Percentiles rank a stretch among this genome's conserved stretches.
Conservation (phyloP, 345 rosid genomes). For the Syzygium grande region DNA sequence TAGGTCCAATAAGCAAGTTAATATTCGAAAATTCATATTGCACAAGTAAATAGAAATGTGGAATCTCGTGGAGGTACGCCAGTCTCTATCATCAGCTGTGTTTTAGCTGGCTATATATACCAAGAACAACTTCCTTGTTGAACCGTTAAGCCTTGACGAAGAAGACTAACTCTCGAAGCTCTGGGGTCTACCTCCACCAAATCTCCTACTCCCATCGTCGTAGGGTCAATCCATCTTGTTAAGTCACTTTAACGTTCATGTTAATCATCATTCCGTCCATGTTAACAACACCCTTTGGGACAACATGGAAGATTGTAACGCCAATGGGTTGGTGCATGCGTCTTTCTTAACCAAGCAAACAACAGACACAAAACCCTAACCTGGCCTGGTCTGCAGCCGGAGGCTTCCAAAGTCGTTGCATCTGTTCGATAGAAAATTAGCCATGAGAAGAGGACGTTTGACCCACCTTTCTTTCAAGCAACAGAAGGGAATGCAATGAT, state of each 20-base stretch:
- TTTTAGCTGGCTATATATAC: background rate
- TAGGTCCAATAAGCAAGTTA: background rate
- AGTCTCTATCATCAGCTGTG: background rate
- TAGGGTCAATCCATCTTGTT: background rate
- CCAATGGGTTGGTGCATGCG: background rate
- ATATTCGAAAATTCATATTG: background rate
- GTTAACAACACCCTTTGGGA: background rate
- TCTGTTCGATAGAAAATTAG: background rate
- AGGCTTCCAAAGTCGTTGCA: background rate
- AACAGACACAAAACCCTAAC: background rate
- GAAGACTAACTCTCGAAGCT: background rate
- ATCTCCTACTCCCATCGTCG: background rate
- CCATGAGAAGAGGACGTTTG: constrained; percentile 12
- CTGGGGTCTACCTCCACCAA: background rate
- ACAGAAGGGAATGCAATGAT: background rate
- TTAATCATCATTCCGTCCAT: background rate
- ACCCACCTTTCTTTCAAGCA: constrained; percentile 13
- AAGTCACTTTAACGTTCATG: constrained; percentile 8
- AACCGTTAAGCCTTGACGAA: constrained; percentile 2
- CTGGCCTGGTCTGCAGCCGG: background rate
- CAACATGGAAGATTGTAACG: background rate
- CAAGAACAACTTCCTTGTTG: background rate
- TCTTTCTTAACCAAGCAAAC: background rate
- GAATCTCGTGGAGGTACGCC: background rate
- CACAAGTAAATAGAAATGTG: background rate